Base-by-base conservation (phyloP, 2,329 filamentous ascomycete species). In the Penicillium sp. region DNA sequence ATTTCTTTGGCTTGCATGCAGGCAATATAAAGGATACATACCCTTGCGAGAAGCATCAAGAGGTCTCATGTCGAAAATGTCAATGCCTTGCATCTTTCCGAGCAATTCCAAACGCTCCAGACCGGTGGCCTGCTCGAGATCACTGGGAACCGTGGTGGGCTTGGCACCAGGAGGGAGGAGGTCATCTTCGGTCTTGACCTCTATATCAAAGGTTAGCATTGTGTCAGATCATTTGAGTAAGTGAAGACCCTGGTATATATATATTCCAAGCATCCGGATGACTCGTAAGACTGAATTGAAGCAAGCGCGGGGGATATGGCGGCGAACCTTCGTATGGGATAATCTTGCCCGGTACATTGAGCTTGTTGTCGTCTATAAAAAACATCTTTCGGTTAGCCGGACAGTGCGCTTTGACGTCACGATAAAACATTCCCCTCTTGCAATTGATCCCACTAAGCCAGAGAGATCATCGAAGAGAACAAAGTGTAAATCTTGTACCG, bases 81-180 rank as follows among this genome's bases (percentile, higher is more conserved):
- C 94, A 69, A 97, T 81, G 65, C 94, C 92, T 83, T 97, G 91
- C 89, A 97, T 96, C 86, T 99, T 99, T 79, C 94, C 94, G 74
- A 99, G 83, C 71, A 99, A 94, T 80, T 99, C 94, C 67, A 99
- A 85, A 85, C 94, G 92, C 83, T 99, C 94, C 60, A 97, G 83
- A 89, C 94, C 94, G 67, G 94, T 97, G 59, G 94, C 80, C 78
- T 99, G 94, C 77, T 97, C 91, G 73, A 96, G 77, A 78, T 99
- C 94, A 79, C 90, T 95, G 65, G 94, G 91, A 65, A 99, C 81
- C 74, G 88, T 89, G 72, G 94, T 93, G 63, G 86, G 79, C 67
- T 83, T 76, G 68, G 89, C 91, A 81, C 94, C 94, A 33, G 91
- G 89, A 62, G 88, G 84, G 64, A 95, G 66, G 59, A 99, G 89